Conservation (phyloP, 257 asterid genomes). For the Nicotiana undulata region DNA sequence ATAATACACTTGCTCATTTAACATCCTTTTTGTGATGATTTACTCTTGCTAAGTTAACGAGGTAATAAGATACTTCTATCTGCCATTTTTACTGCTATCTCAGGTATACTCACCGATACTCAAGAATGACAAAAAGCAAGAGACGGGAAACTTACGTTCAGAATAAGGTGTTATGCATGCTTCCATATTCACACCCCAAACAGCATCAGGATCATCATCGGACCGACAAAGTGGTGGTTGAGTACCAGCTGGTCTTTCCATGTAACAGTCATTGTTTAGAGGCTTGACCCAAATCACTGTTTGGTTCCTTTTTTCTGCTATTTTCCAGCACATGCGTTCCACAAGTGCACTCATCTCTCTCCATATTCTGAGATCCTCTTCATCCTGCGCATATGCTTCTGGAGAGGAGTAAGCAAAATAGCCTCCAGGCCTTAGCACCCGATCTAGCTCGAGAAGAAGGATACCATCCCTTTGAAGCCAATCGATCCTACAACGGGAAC, state of each 20-base stretch:
- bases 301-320: slow-evolving; percentile 72
- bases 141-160: slow-evolving; percentile 58
- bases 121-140: background rate
- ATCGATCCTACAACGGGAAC: slow-evolving; percentile 94
- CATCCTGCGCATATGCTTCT: slow-evolving; percentile 95
- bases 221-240: slow-evolving; percentile 89
- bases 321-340: slow-evolving; percentile 92
- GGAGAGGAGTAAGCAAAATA: slow-evolving; percentile 95
- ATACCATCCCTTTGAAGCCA: slow-evolving; percentile 94
- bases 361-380: slow-evolving; percentile 89
- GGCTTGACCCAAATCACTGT: slow-evolving; percentile 96
- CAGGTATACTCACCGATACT: background rate
- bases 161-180: slow-evolving; percentile 88
- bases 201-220: slow-evolving; percentile 91
- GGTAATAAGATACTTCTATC: background rate
- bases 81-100: background rate
- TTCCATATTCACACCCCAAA: slow-evolving; percentile 78
- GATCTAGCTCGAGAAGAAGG: slow-evolving; percentile 89
- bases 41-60: background rate
- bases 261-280: slow-evolving; percentile 65
- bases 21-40: background rate
- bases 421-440: slow-evolving; percentile 92
- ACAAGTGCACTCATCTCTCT: slow-evolving; percentile 76
- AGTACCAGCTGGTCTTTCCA: slow-evolving; percentile 66
- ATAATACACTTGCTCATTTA: background rate